Conservation (phyloP, 352 stramenopile species). For the Chrysophaeum taylorii region DNA sequence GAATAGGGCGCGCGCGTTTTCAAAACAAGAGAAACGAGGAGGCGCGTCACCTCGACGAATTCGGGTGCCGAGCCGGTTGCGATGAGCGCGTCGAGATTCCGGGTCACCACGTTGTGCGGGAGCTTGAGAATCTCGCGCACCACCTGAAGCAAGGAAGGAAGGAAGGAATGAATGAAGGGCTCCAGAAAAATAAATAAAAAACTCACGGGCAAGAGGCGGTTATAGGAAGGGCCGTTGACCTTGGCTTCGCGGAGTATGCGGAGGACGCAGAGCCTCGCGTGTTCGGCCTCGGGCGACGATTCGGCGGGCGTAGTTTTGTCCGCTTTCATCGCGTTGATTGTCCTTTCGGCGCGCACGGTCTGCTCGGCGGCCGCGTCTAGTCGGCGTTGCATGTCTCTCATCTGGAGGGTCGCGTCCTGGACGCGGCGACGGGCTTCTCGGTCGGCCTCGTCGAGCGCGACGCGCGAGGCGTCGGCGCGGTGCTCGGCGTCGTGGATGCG, state of each 20-base stretch:
- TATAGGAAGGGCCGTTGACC: neutral
- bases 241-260: neutral
- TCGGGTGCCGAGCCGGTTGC: neutral
- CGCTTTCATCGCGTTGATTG: no score
- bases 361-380: neutral
- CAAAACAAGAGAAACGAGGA: neutral
- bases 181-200: no score
- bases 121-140: neutral
- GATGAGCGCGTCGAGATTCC: conserved; percentile 6
- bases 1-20: neutral
- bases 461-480: no score
- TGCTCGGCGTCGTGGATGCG: no score
- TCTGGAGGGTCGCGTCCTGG: no score
- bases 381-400: neutral
- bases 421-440: no score
- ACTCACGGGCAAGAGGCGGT: no score
- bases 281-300: neutral
- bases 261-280: neutral
- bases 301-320: no score
- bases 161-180: no score
- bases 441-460: no score
- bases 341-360: no score
- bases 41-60: no score
- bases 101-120: neutral
- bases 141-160: neutral